A percentile compares a stretch with the other conserved stretches of the same genome.
Evolutionary conservation across 345 rosid species (phyloP).

Genomic region (Boechera stricta): DNA sequence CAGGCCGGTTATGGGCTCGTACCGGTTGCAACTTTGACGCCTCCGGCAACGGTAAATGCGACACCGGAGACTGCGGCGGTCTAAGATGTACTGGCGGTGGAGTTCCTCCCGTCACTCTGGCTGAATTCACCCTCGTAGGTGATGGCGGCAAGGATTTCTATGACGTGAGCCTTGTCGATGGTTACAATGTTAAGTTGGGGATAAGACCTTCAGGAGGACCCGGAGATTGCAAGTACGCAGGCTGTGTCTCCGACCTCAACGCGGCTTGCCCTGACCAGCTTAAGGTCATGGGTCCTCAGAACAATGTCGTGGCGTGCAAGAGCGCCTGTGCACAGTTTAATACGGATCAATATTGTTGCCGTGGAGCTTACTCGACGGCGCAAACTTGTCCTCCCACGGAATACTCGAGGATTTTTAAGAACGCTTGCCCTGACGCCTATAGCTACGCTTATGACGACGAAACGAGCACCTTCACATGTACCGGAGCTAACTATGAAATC

Average conservation of each 20-base stretch:
- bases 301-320: conserved; percentile 65
- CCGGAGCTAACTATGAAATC: conserved; percentile 71
- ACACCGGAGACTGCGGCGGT: conserved; percentile 81
- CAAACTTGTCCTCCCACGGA: conserved; percentile 66
- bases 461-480: conserved; percentile 72
- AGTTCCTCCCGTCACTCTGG: conserved; percentile 65
- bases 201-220: conserved; percentile 63
- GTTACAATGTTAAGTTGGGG: conserved; percentile 72
- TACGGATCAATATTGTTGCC: conserved; percentile 73
- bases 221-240: conserved; percentile 73
- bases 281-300: conserved; percentile 44
- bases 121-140: conserved; percentile 65
- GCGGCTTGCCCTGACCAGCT: conserved; percentile 61
- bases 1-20: conserved; percentile 87
- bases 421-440: conserved; percentile 79
- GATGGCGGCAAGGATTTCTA: conserved; percentile 64
- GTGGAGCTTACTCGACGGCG: conserved; percentile 61
- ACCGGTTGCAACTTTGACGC: conserved; percentile 71
- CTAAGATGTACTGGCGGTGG: conserved; percentile 72
- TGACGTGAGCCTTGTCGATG: conserved; percentile 86
- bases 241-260: conserved; percentile 72
- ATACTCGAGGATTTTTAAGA: conserved; percentile 69
- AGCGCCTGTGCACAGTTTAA: conserved; percentile 77
- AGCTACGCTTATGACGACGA: conserved; percentile 89
- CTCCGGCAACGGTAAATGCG: conserved; percentile 64